Base-by-base conservation (phyloP, 129 eudicot species). In the Artemisia argyi region DNA sequence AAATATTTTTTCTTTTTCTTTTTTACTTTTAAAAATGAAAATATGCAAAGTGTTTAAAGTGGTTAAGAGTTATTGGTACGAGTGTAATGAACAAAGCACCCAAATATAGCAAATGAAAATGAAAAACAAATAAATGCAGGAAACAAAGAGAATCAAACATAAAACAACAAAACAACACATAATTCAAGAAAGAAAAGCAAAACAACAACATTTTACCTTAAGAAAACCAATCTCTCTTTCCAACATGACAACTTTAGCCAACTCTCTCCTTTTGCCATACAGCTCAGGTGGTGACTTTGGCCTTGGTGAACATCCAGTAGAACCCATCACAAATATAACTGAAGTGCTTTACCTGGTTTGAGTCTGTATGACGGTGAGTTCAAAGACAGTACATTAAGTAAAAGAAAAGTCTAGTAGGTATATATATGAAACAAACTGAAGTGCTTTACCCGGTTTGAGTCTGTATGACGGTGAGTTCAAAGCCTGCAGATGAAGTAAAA, bases 211-310 rank as follows among this genome's bases (percentile, higher is more conserved):
- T n/a, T n/a, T 18, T 10, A 91, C 98, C 94, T 92, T 73, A 69
- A 92, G 91, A 69, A 81, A 85, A 39, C 89, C 81, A 71, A 89
- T 89, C 62, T 92, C 98, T 69, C 98, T 83, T 77, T 89, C 91
- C 52, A 89, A 63, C 87, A 85, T 78, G 73, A 77, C 88, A 78
- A 92, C 87, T 28, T 82, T 92, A 3, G 91, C 98, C 52, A 86
- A 50, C 75, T 86, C 96, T n/a, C 94, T 78, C 19, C 98, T 77
- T 71, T 92, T 89, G 14, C 91, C 96, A 76, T 89, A 89, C 83
- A 89, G 85, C 77, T 81, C 82, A 12, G 98, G 98, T 66, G 98
- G 98, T 24, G 98, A 92, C 79, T 87, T 92, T 3, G 98, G 98
- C 74, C 81, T 63, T 5, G 67, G 32, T 67, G 55, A 83, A 60